A percentile compares a stretch with the other conserved stretches of the same genome.
phyloP scores from a whole-genome alignment of 192 early-diverging fungal genomes.

The Funneliformis geosporum region DNA sequence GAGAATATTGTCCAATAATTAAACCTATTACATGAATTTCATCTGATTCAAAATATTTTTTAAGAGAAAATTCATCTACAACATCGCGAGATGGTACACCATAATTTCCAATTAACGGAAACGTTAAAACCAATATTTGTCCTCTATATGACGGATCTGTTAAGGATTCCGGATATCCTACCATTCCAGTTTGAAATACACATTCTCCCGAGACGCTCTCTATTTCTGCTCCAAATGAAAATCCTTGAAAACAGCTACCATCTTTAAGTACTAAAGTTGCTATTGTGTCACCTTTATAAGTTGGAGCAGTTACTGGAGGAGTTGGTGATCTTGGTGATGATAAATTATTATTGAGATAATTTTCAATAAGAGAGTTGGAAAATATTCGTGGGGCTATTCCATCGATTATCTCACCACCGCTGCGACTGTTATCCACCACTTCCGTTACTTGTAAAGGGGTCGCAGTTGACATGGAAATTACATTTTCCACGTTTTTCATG shows the following conservation, averaged over 20 bases:
- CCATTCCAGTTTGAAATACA: slow-evolving; percentile 99
- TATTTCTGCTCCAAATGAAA: slow-evolving; percentile 93
- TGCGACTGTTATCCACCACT: neutral
- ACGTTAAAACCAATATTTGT: slow-evolving; percentile 97
- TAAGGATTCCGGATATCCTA: slow-evolving; percentile 98
- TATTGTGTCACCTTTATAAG: slow-evolving; percentile 41
- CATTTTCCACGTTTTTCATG: neutral
- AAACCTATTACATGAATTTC: slow-evolving; percentile 93
- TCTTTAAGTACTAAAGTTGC: slow-evolving; percentile 84
- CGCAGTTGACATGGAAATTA: neutral
- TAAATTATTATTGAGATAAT: neutral
- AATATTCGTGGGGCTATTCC: neutral
- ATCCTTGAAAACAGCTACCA: slow-evolving; percentile 81
- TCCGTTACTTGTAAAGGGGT: neutral
- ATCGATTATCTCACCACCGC: neutral
- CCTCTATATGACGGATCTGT: slow-evolving; percentile 98
- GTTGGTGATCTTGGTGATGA: slow-evolving; percentile 40
- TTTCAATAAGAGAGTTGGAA: neutral
- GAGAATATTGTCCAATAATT: slow-evolving; percentile 88
- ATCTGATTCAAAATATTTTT: slow-evolving; percentile 91
- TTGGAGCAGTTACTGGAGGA: slow-evolving; percentile 43
- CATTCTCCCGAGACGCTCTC: slow-evolving; percentile 90
- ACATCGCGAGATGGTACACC: slow-evolving; percentile 90
- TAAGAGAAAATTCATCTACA: slow-evolving; percentile 78
- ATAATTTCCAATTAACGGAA: slow-evolving; percentile 97